Percentiles rank a stretch among this genome's conserved stretches.
phyloP scores from a whole-genome alignment of 805 yeast species.

The Saccharomycopsis babjevae region DNA sequence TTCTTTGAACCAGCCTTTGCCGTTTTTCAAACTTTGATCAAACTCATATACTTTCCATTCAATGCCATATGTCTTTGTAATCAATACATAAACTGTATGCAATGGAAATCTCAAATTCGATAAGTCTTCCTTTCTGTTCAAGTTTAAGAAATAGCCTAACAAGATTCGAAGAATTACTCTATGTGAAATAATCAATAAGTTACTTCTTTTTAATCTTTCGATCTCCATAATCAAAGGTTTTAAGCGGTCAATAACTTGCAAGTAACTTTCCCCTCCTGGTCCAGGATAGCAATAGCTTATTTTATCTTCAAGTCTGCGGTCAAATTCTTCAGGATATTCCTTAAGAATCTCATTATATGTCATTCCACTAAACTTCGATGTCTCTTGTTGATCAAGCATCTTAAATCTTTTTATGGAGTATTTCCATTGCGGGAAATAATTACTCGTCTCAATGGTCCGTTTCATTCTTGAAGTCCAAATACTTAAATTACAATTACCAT shows the following conservation, averaged over 20 bases:
- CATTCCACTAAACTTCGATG: constrained; percentile 87
- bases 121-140: constrained; percentile 58
- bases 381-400: constrained; percentile 87
- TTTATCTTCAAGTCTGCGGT: constrained; percentile 65
- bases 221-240: constrained; percentile 87
- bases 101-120: constrained; percentile 89
- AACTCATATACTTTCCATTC: constrained; percentile 87
- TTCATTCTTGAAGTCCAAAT: constrained; percentile 89
- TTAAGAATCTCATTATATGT: constrained; percentile 79
- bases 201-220: constrained; percentile 75
- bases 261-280: constrained; percentile 90
- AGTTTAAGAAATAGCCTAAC: constrained; percentile 79
- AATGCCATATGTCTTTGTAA: constrained; percentile 92
- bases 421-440: constrained; percentile 59
- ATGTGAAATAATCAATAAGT: constrained; percentile 74
- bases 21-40: constrained; percentile 41
- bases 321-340: constrained; percentile 67
- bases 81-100: constrained; percentile 82
- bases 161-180: constrained; percentile 84
- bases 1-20: constrained; percentile 62
- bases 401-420: constrained; percentile 82
- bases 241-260: constrained; percentile 85
- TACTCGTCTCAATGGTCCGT: constrained; percentile 69
- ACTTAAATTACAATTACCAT: not conserved
- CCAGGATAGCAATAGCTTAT: constrained; percentile 90